Evolutionary conservation across 169 alveolate species (phyloP).

Genomic region (Cardiosporidium cionae): DNA sequence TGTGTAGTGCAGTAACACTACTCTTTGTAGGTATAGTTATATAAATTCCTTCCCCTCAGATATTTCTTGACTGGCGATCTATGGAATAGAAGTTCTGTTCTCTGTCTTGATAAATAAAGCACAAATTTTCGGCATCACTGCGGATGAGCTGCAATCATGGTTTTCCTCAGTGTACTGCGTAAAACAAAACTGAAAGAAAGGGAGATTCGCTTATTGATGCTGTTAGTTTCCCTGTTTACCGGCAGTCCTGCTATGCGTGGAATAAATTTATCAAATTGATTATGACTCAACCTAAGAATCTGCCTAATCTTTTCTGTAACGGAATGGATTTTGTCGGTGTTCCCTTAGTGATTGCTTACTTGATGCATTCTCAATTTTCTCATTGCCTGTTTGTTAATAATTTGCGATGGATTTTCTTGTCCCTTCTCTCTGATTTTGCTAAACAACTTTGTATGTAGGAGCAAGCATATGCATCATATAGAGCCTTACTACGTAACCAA

Average conservation of each 20-base stretch:
- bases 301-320: background rate
- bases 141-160: no score
- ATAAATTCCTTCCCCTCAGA: no score
- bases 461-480: background rate
- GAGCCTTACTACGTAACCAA: background rate
- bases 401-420: background rate
- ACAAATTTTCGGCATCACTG: no score
- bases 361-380: background rate
- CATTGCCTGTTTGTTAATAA: background rate
- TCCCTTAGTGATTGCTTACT: background rate
- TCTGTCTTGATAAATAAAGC: no score
- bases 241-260: background rate
- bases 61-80: no score
- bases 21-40: no score
- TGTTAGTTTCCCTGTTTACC: slow-evolving; percentile 17
- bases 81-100: no score
- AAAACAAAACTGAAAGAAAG: slow-evolving; percentile 78
- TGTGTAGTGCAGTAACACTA: no score
- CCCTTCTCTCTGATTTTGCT: background rate
- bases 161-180: slow-evolving; percentile 68
- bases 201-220: slow-evolving; percentile 78
- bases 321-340: background rate
- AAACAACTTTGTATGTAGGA: background rate
- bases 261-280: background rate
- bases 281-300: background rate